Evolutionary conservation across 2,329 filamentous ascomycete genomes (phyloP).

Genomic region (Kalmusia sp.): DNA sequence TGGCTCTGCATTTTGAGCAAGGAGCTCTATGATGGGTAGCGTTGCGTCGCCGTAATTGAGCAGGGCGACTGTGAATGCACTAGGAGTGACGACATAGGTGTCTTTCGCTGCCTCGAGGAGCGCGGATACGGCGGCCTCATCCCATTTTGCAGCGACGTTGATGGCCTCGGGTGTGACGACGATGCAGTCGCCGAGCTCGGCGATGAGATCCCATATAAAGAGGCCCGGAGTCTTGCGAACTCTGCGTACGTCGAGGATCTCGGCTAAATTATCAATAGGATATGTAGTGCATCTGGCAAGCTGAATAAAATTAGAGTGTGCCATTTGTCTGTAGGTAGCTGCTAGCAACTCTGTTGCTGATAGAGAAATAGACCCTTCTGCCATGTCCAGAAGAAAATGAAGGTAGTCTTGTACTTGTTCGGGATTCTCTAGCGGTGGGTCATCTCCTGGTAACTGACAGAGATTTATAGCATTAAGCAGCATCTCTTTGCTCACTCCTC

Average conservation of each 20-base stretch:
- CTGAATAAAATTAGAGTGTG: background rate
- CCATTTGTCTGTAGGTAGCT: background rate
- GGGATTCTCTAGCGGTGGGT: background rate
- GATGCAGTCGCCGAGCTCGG: background rate
- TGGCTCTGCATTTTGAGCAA: background rate
- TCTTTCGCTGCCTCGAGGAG: background rate
- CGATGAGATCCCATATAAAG: background rate
- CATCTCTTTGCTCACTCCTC: constrained; percentile 1
- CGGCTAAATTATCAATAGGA: background rate
- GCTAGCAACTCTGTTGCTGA: background rate
- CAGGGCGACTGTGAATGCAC: background rate
- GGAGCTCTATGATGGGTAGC: background rate
- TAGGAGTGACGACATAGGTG: background rate
- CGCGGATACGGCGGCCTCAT: background rate
- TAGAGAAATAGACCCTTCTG: background rate
- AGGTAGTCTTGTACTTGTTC: background rate
- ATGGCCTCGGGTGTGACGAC: background rate
- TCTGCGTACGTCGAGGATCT: background rate
- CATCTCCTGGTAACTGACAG: background rate
- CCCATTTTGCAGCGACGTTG: background rate
- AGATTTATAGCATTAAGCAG: background rate
- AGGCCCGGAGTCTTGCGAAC: background rate
- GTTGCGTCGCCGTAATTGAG: background rate
- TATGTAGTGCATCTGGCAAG: background rate
- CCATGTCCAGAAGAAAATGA: background rate